Conservation (phyloP, 805 yeast species). For the Ogataea wickerhamii region DNA sequence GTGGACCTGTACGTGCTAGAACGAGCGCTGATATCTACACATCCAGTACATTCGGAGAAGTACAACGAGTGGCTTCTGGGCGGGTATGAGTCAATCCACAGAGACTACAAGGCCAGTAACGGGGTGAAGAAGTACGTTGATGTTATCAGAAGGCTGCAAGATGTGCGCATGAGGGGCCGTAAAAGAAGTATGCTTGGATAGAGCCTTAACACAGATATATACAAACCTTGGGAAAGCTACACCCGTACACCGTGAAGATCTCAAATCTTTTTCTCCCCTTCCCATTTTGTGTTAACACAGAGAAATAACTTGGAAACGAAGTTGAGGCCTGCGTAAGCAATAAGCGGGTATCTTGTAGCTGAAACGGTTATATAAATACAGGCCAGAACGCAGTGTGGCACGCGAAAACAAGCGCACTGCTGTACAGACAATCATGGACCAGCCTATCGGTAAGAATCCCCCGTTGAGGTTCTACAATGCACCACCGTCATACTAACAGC, state of each 20-base stretch:
- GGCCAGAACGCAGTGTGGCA: too few species aligned
- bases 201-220: too few species aligned
- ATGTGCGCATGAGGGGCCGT: slow-evolving; percentile 87
- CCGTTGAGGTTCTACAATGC: too few species aligned
- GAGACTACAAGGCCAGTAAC: slow-evolving; percentile 28
- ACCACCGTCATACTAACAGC: too few species aligned
- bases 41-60: slow-evolving; percentile 62
- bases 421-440: slow-evolving; percentile 25
- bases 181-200: slow-evolving; percentile 90
- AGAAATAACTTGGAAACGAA: too few species aligned
- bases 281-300: too few species aligned
- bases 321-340: slow-evolving; percentile 4
- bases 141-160: slow-evolving; percentile 63
- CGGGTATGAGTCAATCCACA: slow-evolving; percentile 54
- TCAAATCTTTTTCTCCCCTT: too few species aligned
- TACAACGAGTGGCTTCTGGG: slow-evolving; percentile 70
- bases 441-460: slow-evolving; percentile 32
- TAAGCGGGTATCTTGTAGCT: slow-evolving; percentile 6
- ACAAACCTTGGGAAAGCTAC: too few species aligned
- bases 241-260: too few species aligned
- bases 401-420: too few species aligned
- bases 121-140: slow-evolving; percentile 47
- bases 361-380: too few species aligned
- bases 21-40: slow-evolving; percentile 87
- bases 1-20: slow-evolving; percentile 96